Conservation (phyloP, 352 stramenopile genomes). For the Blastocystis hominis region DNA sequence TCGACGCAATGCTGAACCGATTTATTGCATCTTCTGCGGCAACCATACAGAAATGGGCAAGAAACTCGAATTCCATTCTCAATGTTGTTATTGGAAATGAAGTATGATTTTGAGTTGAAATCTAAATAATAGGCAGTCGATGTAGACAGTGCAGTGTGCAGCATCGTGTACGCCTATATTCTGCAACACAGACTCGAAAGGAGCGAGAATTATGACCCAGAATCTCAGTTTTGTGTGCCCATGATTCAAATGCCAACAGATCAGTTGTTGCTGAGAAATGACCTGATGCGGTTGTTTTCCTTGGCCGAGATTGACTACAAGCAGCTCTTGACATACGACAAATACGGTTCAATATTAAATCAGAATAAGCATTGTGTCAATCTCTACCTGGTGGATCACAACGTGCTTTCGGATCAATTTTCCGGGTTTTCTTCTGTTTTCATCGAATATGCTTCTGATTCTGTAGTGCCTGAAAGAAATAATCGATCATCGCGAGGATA, state of each 20-base stretch:
- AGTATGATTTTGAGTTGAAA: neutral
- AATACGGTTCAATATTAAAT: neutral
- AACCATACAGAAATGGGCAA: neutral
- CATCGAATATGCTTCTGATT: neutral
- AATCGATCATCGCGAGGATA: conserved; percentile 38
- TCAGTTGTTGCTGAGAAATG: neutral
- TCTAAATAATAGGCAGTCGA: neutral
- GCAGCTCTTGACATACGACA: neutral
- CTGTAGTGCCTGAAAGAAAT: neutral
- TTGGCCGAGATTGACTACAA: neutral
- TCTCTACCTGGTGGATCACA: conserved; percentile 38
- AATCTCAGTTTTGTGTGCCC: neutral
- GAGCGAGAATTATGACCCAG: neutral
- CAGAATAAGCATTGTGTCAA: neutral
- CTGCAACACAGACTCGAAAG: neutral
- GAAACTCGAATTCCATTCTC: neutral
- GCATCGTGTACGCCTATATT: conserved; percentile 40
- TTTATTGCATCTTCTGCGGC: neutral
- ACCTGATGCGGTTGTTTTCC: neutral
- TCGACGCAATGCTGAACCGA: neutral
- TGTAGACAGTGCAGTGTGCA: neutral
- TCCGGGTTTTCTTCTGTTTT: neutral
- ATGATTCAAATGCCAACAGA: neutral
- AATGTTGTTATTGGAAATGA: conserved; percentile 49
- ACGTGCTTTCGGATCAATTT: neutral